phyloP scores from a whole-genome alignment of 768 basidiomycete genomes.

The Psilocybe subaeruginosa region DNA sequence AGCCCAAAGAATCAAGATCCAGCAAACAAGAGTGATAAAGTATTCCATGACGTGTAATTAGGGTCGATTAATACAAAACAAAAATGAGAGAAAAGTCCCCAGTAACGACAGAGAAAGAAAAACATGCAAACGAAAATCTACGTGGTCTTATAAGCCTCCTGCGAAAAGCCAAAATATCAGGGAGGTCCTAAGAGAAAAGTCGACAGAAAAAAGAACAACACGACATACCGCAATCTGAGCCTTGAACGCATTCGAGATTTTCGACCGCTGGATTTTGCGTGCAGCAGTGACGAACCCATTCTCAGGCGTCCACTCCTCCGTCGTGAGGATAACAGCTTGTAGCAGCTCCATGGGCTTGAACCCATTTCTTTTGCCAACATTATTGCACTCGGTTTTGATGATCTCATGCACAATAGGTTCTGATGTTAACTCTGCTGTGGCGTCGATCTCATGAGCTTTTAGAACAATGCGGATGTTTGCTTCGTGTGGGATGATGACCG shows the following conservation, averaged over 20 bases:
- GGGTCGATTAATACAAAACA: neutral
- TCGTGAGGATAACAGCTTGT: constrained; percentile 73
- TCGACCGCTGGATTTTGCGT: constrained; percentile 36
- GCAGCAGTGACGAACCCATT: constrained; percentile 76
- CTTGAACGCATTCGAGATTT: constrained; percentile 35
- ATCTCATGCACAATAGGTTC: constrained; percentile 55
- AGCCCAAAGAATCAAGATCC: too few species aligned
- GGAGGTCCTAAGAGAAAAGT: neutral
- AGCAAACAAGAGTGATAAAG: too few species aligned
- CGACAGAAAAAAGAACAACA: neutral
- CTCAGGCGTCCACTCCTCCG: constrained; percentile 93
- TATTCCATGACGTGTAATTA: too few species aligned
- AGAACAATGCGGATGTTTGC: constrained; percentile 4
- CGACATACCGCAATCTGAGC: constrained; percentile 26
- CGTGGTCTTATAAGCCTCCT: constrained; percentile 1
- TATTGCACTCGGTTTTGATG: constrained; percentile 80
- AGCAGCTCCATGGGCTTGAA: constrained; percentile 82
- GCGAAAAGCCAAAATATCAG: neutral
- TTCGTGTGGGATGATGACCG: constrained; percentile 4
- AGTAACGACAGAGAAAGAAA: neutral
- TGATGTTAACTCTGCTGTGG: constrained; percentile 35
- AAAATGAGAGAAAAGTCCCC: neutral
- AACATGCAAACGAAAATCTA: neutral
- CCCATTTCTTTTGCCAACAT: constrained; percentile 80
- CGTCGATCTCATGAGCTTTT: constrained; percentile 17